Percentiles rank a stretch among this genome's conserved stretches.
Conservation (phyloP, 805 yeast species). For the Yarrowia sp. region DNA sequence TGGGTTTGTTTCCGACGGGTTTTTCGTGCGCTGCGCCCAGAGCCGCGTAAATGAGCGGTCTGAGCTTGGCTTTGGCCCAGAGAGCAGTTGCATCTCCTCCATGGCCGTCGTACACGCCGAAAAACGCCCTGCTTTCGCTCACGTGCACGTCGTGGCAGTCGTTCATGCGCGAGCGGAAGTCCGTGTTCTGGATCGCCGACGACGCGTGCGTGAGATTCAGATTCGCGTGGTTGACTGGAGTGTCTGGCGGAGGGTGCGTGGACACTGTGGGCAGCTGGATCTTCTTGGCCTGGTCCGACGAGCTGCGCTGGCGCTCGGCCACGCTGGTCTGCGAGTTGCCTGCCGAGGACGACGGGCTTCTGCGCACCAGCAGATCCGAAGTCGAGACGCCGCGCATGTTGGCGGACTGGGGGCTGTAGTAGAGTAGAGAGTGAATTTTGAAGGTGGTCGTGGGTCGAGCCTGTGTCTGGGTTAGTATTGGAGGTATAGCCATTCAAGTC, state of each 20-base stretch:
- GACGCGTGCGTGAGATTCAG: not conserved
- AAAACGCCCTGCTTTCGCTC: slow-evolving; percentile 2
- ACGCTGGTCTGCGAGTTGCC: not conserved
- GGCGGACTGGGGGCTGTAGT: slow-evolving; percentile 8
- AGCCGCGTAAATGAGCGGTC: slow-evolving; percentile 12
- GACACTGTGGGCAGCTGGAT: not conserved
- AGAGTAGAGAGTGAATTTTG: slow-evolving; percentile 15
- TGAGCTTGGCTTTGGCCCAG: slow-evolving; percentile 20
- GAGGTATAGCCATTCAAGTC: too few relatives aligned
- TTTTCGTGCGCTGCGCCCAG: slow-evolving; percentile 1
- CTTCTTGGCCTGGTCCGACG: not conserved
- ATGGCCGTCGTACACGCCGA: slow-evolving; percentile 25
- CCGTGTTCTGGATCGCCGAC: slow-evolving; percentile 7
- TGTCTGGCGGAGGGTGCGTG: not conserved
- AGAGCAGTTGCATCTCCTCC: slow-evolving; percentile 10
- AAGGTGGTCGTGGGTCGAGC: too few relatives aligned
- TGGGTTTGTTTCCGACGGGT: not conserved
- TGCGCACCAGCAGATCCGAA: not conserved
- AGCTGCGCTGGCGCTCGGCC: not conserved
- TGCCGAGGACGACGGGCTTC: not conserved
- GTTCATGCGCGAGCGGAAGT: slow-evolving; percentile 16
- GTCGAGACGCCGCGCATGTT: slow-evolving; percentile 8
- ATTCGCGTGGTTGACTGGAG: not conserved
- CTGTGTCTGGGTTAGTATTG: too few relatives aligned
- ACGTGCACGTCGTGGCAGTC: slow-evolving; percentile 17